phyloP scores from a whole-genome alignment of 129 eudicot genomes.

The Flaveria linearis region DNA sequence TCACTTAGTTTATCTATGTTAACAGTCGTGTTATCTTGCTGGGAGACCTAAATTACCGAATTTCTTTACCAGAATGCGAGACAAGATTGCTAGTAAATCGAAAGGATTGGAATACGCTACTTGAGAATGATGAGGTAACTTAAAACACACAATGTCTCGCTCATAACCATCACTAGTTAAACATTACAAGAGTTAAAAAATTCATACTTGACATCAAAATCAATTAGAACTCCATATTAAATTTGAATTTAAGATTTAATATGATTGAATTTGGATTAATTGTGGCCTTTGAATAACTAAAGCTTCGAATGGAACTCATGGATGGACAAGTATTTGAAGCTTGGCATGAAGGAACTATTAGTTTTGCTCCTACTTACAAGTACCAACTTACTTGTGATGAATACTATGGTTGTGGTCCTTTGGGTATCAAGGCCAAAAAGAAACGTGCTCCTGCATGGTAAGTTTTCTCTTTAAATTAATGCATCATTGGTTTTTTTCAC shows the following conservation, averaged over 20 bases:
- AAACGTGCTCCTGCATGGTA: constrained; percentile 91
- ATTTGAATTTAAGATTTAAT: no score
- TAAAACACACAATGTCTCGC: background rate
- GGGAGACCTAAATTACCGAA: constrained; percentile 79
- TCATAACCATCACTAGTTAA: background rate
- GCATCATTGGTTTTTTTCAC: background rate
- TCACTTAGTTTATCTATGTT: background rate
- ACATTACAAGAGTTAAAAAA: background rate
- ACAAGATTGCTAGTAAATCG: constrained; percentile 63
- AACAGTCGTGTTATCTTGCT: constrained; percentile 68
- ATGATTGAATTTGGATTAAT: background rate
- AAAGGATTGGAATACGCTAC: constrained; percentile 63
- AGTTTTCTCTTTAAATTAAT: background rate
- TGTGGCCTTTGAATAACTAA: constrained; percentile 22
- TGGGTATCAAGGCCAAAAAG: constrained; percentile 48
- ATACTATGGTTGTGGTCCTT: constrained; percentile 55
- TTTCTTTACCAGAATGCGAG: constrained; percentile 57
- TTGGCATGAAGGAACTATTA: constrained; percentile 74
- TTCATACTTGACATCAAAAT: background rate
- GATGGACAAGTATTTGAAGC: constrained; percentile 67
- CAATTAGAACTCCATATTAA: background rate
- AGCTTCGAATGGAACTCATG: constrained; percentile 67
- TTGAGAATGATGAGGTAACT: constrained; percentile 78
- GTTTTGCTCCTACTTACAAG: constrained; percentile 83
- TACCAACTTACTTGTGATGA: constrained; percentile 55